Evolutionary conservation across 2,329 filamentous ascomycete species (phyloP), one percentile per base, ranked within the genome.

Genomic region (Kalmusia sp.): DNA sequence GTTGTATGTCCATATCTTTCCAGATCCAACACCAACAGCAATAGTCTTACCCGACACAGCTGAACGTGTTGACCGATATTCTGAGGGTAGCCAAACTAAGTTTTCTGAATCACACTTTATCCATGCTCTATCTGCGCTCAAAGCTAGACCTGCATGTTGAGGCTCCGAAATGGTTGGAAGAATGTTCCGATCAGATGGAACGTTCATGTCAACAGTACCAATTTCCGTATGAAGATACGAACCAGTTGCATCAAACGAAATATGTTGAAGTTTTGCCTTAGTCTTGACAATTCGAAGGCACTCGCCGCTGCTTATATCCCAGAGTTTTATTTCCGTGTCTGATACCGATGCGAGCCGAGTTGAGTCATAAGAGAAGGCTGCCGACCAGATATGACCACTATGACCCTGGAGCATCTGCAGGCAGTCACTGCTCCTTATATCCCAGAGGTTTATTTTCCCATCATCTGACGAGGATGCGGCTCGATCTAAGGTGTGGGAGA

Each of bases 1-100:
- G 3, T 54, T 39, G 28, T 40, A 61, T 40, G 59, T 51, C 58
- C 52, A 58, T 37, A 58, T 52, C 30, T 34, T 60, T 60, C 57
- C 57, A 35, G 22, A 22, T 44, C 50, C 39, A 51, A 40, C 47
- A 40, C 56, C 54, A 41, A 57, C 41, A 28, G 41, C 53, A 48
- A 61, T 52, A 12, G n/a, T 51, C 7, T 55, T 59, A 37, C 43
- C 51, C 19, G 50, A 59, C 43, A 57, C 44, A 24, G 43, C 38
- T 48, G 45, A 61, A 33, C 51, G 43, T 24, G 40, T 46, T 22
- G 55, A 49, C 11, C 56, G 52, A 57, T 59, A 61, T 37, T 61
- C 19, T 25, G 37, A 39, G 12, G 19, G 37, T 19, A 39, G 21
- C 37, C 37, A 39, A 8, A 24, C 5, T 12, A 24, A 11, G 6